Evolutionary conservation across 441 rosid genomes (phyloP).

Genomic region (Sinapis alba): DNA sequence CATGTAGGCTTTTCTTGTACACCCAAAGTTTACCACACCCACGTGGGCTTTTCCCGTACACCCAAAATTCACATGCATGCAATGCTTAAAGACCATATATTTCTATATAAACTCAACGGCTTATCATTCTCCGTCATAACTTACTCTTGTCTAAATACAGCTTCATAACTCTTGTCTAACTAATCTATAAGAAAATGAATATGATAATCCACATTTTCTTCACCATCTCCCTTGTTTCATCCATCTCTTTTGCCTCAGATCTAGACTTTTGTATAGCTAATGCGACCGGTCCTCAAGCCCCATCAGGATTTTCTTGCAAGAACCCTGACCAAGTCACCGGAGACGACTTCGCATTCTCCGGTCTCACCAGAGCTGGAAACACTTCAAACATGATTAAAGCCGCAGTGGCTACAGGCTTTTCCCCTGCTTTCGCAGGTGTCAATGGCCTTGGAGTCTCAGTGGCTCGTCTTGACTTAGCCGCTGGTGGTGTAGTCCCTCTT

Average conservation of each 20-base stretch:
- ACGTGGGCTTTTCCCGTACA: slow-evolving; percentile 32
- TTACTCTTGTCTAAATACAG: too few relatives aligned
- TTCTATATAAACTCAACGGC: slow-evolving; percentile 21
- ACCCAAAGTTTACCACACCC: too few relatives aligned
- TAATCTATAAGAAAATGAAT: slow-evolving; percentile 35
- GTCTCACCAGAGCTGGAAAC: slow-evolving; percentile 60
- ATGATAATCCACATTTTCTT: slow-evolving; percentile 49
- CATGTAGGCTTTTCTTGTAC: too few relatives aligned
- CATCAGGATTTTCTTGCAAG: slow-evolving; percentile 80
- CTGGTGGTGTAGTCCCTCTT: slow-evolving; percentile 67
- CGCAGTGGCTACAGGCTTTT: slow-evolving; percentile 71
- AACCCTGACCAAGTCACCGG: slow-evolving; percentile 46
- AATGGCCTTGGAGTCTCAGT: slow-evolving; percentile 79
- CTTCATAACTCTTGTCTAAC: too few relatives aligned
- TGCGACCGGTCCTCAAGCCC: slow-evolving; percentile 51
- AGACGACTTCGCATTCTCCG: slow-evolving; percentile 65
- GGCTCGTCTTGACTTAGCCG: slow-evolving; percentile 72
- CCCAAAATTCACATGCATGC: slow-evolving; percentile 43
- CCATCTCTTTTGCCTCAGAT: slow-evolving; percentile 56
- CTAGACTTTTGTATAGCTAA: slow-evolving; percentile 79
- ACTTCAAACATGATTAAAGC: slow-evolving; percentile 72
- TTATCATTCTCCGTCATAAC: slow-evolving; percentile 21
- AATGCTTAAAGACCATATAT: slow-evolving; percentile 13
- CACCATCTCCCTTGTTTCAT: slow-evolving; percentile 47
- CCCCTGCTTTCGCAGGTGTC: slow-evolving; percentile 52